Conservation (phyloP, 31 red algal genomes). For the Odonthalia washingtoniensis region DNA sequence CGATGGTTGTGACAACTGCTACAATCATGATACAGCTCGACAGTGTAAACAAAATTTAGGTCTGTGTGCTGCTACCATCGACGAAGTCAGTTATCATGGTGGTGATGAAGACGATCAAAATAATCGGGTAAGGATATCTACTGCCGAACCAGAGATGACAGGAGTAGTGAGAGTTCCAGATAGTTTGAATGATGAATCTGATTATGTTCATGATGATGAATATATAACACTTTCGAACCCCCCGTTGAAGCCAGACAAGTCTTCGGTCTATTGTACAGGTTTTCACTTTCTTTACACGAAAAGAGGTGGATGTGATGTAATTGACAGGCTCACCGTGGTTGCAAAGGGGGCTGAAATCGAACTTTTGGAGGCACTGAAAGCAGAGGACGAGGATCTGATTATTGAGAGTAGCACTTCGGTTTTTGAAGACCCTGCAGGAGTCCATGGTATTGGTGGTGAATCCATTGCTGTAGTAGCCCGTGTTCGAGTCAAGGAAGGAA, state of each 20-base stretch:
- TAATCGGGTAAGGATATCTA: too few species aligned
- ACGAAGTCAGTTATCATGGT: too few species aligned
- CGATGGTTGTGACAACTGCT: background rate
- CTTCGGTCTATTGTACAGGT: background rate
- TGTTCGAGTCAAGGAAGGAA: background rate
- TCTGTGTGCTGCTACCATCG: background rate
- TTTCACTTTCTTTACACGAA: background rate
- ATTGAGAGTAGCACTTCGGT: background rate
- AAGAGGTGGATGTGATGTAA: background rate
- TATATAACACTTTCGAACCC: background rate
- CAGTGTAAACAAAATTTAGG: background rate
- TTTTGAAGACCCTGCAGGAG: background rate
- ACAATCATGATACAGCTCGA: background rate
- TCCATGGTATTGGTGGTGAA: background rate
- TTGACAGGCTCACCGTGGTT: background rate
- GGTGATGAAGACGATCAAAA: too few species aligned
- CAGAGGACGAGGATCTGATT: background rate
- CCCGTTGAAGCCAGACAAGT: background rate
- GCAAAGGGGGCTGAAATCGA: background rate
- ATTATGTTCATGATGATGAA: background rate
- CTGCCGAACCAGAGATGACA: background rate
- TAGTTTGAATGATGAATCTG: background rate
- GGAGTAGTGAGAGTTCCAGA: background rate
- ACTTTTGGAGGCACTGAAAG: background rate
- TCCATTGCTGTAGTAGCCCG: background rate